Conservation (phyloP, 2,329 filamentous ascomycete species). For the Fusarium lyarnte region DNA sequence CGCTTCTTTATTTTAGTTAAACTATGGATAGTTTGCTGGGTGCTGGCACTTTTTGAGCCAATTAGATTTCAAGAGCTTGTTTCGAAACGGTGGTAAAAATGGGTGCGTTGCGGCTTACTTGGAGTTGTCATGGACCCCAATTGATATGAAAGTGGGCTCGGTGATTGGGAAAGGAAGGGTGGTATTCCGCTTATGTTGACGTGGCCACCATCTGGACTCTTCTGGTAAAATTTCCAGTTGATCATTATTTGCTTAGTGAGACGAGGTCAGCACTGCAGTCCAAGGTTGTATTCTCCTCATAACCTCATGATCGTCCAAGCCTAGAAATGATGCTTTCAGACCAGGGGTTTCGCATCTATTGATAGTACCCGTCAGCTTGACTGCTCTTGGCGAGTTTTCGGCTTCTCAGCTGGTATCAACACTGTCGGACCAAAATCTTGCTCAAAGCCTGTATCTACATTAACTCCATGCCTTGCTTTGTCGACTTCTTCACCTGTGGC, state of each 20-base stretch:
- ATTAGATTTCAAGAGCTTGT: background rate
- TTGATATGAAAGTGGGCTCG: background rate
- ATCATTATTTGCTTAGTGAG: slow-evolving; percentile 11
- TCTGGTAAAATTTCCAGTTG: background rate
- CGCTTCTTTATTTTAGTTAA: slow-evolving; percentile 3
- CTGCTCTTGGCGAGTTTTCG: background rate
- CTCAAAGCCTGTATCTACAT: slow-evolving; percentile 17
- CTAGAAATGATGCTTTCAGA: background rate
- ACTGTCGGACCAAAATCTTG: slow-evolving; percentile 37
- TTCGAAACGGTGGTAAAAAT: background rate
- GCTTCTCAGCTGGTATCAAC: slow-evolving; percentile 5
- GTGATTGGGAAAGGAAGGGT: background rate
- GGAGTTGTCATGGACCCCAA: background rate
- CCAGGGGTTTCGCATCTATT: background rate
- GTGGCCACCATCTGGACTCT: background rate
- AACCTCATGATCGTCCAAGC: background rate
- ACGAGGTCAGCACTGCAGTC: background rate
- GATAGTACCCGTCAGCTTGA: background rate
- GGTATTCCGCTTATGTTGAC: slow-evolving; percentile 8
- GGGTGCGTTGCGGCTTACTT: background rate
- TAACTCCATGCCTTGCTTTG: slow-evolving; percentile 4
- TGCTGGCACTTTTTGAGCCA: background rate
- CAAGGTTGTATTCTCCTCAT: background rate
- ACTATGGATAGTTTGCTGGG: background rate
- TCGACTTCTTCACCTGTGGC: slow-evolving; percentile 6